phyloP scores from a whole-genome alignment of 306 rosid species.

The Cicer arietinum region DNA sequence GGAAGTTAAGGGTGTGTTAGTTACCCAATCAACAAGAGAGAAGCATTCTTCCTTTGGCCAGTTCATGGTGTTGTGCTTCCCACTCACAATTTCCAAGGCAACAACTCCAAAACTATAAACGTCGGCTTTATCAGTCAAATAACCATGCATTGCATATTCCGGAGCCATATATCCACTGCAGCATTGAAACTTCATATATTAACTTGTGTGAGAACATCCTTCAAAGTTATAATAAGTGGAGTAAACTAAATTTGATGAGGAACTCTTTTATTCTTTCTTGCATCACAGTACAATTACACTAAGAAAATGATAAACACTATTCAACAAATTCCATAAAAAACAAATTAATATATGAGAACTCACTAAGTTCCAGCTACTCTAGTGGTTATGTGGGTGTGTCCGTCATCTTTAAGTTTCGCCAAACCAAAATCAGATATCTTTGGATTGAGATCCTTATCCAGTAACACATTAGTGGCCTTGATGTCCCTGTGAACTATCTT shows the following conservation, averaged over 20 bases:
- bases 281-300: not conserved
- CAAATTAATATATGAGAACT: slow-evolving; percentile 20
- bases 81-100: slow-evolving; percentile 71
- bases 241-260: not conserved
- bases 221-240: not conserved
- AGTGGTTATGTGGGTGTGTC: slow-evolving; percentile 70
- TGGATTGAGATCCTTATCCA: slow-evolving; percentile 71
- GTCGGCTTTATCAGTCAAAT: slow-evolving; percentile 78
- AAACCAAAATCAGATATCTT: slow-evolving; percentile 81
- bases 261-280: not conserved
- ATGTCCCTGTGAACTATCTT: slow-evolving; percentile 86
- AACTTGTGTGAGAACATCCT: not conserved
- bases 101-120: slow-evolving; percentile 85
- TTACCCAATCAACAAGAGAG: slow-evolving; percentile 69
- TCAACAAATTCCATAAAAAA: not conserved
- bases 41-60: slow-evolving; percentile 54
- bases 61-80: slow-evolving; percentile 60
- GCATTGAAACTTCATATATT: slow-evolving; percentile 20
- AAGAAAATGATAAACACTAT: slow-evolving; percentile 7
- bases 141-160: slow-evolving; percentile 74
- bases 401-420: slow-evolving; percentile 80
- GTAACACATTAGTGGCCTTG: slow-evolving; percentile 74
- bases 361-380: slow-evolving; percentile 74
- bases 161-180: slow-evolving; percentile 67
- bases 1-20: not conserved